phyloP scores from a whole-genome alignment of 768 basidiomycete genomes.

The Russula foetens region DNA sequence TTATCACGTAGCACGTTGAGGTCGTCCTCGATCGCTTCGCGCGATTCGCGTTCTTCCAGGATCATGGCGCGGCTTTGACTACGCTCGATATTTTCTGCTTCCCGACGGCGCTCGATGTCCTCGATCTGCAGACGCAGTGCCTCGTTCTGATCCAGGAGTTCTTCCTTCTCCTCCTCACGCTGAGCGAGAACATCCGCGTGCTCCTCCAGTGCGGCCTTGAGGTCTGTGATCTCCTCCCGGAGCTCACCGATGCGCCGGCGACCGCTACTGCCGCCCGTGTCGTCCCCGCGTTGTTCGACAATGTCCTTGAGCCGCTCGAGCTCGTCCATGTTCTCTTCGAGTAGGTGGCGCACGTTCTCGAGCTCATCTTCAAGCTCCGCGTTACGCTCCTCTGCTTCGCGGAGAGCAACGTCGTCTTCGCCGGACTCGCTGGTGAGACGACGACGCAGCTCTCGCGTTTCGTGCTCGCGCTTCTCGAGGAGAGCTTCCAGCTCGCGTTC shows the following conservation, averaged over 20 bases:
- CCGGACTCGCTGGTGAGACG: conserved; percentile 30
- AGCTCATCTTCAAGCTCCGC: conserved; percentile 66
- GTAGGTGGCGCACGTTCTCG: conserved; percentile 55
- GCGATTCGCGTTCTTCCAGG: conserved; percentile 62
- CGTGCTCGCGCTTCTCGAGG: conserved; percentile 64
- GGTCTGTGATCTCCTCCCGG: conserved; percentile 54
- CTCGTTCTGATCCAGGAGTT: conserved; percentile 58
- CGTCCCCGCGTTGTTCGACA: conserved; percentile 42
- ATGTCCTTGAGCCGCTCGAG: conserved; percentile 64
- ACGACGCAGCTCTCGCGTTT: conserved; percentile 58
- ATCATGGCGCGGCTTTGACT: conserved; percentile 66
- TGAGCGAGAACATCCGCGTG: conserved; percentile 46
- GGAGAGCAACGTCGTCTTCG: conserved; percentile 42
- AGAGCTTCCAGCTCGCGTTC: conserved; percentile 73
- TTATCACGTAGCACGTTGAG: conserved; percentile 67
- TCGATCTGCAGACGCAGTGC: conserved; percentile 59
- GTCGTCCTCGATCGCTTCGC: conserved; percentile 74
- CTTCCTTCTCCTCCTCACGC: conserved; percentile 65
- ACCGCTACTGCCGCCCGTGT: conserved; percentile 33
- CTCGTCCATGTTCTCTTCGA: conserved; percentile 82
- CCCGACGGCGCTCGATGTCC: conserved; percentile 49
- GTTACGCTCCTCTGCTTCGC: conserved; percentile 52
- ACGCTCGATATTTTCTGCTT: conserved; percentile 59
- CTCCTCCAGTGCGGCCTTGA: conserved; percentile 49
- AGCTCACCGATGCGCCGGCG: conserved; percentile 47